A percentile compares a stretch with the other conserved stretches of the same genome.
Evolutionary conservation across 1,139 yeast species (phyloP).

Genomic region (Diutina mesorugosa): DNA sequence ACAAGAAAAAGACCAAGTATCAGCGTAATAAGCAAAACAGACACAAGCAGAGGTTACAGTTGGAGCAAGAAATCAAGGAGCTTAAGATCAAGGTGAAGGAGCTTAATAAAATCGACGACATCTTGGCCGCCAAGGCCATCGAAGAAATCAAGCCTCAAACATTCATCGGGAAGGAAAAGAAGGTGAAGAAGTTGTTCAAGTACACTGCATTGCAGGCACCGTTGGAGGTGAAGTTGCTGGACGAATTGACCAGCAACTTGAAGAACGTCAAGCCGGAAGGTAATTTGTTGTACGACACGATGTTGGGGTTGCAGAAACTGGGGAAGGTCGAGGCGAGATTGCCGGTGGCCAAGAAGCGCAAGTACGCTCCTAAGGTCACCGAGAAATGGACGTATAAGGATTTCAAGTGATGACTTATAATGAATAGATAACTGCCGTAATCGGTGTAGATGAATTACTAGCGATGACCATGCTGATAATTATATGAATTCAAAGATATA

Average conservation of each 20-base stretch:
- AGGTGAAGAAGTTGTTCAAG: constrained; percentile 2
- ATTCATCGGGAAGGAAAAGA: constrained; percentile 10
- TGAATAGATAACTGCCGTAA: background rate
- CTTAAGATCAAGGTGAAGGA: constrained; percentile 45
- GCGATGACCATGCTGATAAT: too few species aligned
- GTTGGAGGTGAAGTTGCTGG: constrained; percentile 77
- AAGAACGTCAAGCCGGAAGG: constrained; percentile 88
- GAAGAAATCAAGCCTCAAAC: constrained; percentile 8
- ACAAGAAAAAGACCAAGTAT: constrained; percentile 63
- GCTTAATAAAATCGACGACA: constrained; percentile 41
- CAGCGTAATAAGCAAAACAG: constrained; percentile 63
- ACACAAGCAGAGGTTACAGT: constrained; percentile 45
- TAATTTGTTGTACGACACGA: constrained; percentile 67
- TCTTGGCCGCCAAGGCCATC: constrained; percentile 23
- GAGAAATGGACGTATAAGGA: constrained; percentile 71
- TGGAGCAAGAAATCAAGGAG: constrained; percentile 45
- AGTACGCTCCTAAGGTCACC: constrained; percentile 34
- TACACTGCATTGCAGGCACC: constrained; percentile 28
- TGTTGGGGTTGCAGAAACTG: constrained; percentile 66
- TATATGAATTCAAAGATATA: too few species aligned
- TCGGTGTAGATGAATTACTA: background rate
- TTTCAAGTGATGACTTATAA: constrained; percentile 35
- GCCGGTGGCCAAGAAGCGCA: constrained; percentile 54
- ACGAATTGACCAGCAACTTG: constrained; percentile 77
- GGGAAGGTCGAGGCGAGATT: constrained; percentile 81